phyloP scores from a whole-genome alignment of 805 yeast species.

The Saccharomycopsis oosterbeekiorum region DNA sequence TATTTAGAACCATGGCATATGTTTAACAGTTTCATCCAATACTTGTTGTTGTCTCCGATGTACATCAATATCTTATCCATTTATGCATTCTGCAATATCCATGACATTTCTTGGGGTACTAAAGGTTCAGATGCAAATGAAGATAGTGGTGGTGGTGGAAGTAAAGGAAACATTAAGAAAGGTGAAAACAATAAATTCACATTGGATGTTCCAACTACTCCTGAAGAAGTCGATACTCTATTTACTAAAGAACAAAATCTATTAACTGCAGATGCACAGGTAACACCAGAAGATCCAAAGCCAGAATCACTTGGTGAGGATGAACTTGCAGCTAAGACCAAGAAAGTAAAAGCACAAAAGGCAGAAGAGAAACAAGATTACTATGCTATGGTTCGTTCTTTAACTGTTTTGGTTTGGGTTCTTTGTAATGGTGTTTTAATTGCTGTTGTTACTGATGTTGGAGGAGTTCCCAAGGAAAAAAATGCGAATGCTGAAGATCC shows the following conservation, averaged over 20 bases:
- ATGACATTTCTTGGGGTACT: slow-evolving; percentile 70
- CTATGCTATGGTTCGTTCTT: slow-evolving; percentile 81
- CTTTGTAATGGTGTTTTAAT: slow-evolving; percentile 73
- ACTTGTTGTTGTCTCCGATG: slow-evolving; percentile 42
- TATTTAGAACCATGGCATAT: slow-evolving; percentile 63
- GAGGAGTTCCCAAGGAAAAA: slow-evolving; percentile 41
- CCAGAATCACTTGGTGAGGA: slow-evolving; percentile 30
- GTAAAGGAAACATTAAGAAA: slow-evolving; percentile 35
- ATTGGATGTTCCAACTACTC: slow-evolving; percentile 40
- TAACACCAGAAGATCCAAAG: slow-evolving; percentile 44
- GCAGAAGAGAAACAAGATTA: slow-evolving; percentile 33
- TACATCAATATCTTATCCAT: slow-evolving; percentile 50
- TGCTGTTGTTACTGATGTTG: slow-evolving; percentile 76
- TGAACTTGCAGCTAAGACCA: slow-evolving; percentile 13
- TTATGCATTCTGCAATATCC: slow-evolving; percentile 62
- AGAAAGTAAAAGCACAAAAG: slow-evolving; percentile 24
- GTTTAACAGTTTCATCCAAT: slow-evolving; percentile 44
- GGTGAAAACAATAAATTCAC: slow-evolving; percentile 47
- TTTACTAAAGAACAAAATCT: slow-evolving; percentile 29
- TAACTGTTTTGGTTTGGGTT: slow-evolving; percentile 86
- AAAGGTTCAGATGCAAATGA: slow-evolving; percentile 47
- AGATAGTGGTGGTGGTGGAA: slow-evolving; percentile 38
- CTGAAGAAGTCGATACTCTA: slow-evolving; percentile 45
- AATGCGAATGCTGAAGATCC: slow-evolving; percentile 20
- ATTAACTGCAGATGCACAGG: slow-evolving; percentile 20